Base-by-base conservation (phyloP, 495 filamentous ascomycete species). In the Endocarpon pusillum region DNA sequence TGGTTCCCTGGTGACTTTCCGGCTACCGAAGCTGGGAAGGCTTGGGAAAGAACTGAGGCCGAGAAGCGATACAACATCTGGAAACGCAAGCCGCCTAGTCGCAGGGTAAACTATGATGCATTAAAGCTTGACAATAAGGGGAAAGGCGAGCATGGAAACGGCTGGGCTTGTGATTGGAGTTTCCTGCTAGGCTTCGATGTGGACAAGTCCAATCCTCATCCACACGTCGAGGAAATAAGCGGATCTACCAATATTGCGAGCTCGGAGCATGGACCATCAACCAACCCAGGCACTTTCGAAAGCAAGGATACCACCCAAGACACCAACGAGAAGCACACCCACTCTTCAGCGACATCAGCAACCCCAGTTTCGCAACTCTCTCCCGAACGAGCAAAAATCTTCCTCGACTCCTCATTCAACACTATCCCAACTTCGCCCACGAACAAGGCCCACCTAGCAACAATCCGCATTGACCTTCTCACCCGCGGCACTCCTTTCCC, bases 1-100 rank as follows among this genome's bases (percentile, higher is more conserved):
- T 91, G 78, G 73, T 97, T 94, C 49, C 89, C 89, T 0, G 81
- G 69, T 17, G 89, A 96, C 52, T 85, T 71, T 37, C 84, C 82
- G 0, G 83, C 80, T 2, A 92, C 83, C 0, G 61, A 63, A 14
- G 84, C 85, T 1, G 89, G 89, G 1, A 71, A 70, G 54, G 61
- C 59, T 18, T 93, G 84, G 81, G 75, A 83, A 49, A 43, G 71
- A 18, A 59, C 66, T 24, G 70, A 86, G 51, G 64, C 79, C 6
- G 48, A 49, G 20, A 65, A 58, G 42, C 61, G 78, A 31, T 71
- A 69, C 44, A 48, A 55, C 22, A 66, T 70, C 12, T 94, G 89
- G 89, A 75, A 75, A 39, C 66, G 69, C 28, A 71, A 72, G 29
- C 87, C 89, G 1, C 91, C 78, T 51, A 78, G 80, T 4, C 92